Conservation (phyloP, 1,139 yeast genomes). For the Debaryomyces robertsiae region DNA sequence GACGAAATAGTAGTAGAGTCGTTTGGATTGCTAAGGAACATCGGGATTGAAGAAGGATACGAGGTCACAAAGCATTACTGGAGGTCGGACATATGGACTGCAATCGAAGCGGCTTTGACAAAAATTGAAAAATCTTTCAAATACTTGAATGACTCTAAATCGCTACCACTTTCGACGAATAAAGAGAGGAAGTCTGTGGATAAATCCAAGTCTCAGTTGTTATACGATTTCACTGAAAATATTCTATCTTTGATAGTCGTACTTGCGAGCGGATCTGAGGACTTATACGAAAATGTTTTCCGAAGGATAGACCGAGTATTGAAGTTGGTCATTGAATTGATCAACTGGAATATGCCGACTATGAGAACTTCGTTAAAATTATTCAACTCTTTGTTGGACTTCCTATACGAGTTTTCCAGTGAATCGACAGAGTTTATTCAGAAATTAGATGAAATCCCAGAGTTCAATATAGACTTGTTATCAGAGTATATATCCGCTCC, state of each 20-base stretch:
- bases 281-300: constrained; percentile 55
- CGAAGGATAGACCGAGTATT: constrained; percentile 44
- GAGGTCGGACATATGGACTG: constrained; percentile 75
- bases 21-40: constrained; percentile 76
- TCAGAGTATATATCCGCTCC: constrained; percentile 20
- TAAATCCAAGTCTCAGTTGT: constrained; percentile 46
- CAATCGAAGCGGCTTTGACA: constrained; percentile 51
- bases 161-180: constrained; percentile 3
- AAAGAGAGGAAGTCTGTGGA: constrained; percentile 31
- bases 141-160: constrained; percentile 33
- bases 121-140: constrained; percentile 54
- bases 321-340: constrained; percentile 43
- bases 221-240: constrained; percentile 74
- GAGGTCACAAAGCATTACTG: constrained; percentile 74
- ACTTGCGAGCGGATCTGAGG: constrained; percentile 65
- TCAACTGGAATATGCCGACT: constrained; percentile 34
- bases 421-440: constrained; percentile 62
- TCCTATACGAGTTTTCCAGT: constrained; percentile 66
- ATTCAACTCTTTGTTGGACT: constrained; percentile 57
- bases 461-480: constrained; percentile 27
- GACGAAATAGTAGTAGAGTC: constrained; percentile 79
- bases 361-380: constrained; percentile 45
- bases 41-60: constrained; percentile 87
- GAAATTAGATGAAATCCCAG: constrained; percentile 21
- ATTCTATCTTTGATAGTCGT: constrained; percentile 68